phyloP scores from a whole-genome alignment of 2,329 filamentous ascomycete genomes.

The Mollisia scopiformis region DNA sequence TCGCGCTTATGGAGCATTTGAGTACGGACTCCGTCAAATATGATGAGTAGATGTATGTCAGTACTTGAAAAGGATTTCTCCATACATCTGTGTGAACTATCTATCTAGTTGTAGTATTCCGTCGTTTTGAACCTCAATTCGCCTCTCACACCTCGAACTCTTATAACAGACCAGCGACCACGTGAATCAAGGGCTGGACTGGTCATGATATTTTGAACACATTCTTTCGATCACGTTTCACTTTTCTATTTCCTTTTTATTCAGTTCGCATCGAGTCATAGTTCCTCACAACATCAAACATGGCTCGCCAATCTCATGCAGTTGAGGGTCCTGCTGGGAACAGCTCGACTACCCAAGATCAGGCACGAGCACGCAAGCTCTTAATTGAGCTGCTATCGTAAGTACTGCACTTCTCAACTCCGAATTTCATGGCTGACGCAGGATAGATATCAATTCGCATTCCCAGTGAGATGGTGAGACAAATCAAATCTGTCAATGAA shows the following conservation, averaged over 20 bases:
- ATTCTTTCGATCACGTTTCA: not conserved
- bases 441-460: conserved; percentile 9
- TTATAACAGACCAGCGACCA: not conserved
- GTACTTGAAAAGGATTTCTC: not conserved
- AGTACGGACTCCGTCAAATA: not conserved
- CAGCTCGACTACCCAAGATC: not conserved
- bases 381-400: conserved; percentile 5
- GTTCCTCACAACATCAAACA: not conserved
- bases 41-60: not conserved
- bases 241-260: not conserved
- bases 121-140: not conserved
- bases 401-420: not conserved
- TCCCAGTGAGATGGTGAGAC: conserved; percentile 9
- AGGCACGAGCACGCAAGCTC: not conserved
- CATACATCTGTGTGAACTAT: not conserved
- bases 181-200: not conserved
- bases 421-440: not conserved
- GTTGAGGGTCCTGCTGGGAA: not conserved
- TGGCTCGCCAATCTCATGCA: not conserved
- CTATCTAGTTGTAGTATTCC: not conserved
- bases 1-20: not conserved
- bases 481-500: no score
- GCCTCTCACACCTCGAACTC: not conserved
- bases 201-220: not conserved
- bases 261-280: not conserved